phyloP scores from a whole-genome alignment of 2,329 filamentous ascomycete genomes.

The Aspergillus flavus region DNA sequence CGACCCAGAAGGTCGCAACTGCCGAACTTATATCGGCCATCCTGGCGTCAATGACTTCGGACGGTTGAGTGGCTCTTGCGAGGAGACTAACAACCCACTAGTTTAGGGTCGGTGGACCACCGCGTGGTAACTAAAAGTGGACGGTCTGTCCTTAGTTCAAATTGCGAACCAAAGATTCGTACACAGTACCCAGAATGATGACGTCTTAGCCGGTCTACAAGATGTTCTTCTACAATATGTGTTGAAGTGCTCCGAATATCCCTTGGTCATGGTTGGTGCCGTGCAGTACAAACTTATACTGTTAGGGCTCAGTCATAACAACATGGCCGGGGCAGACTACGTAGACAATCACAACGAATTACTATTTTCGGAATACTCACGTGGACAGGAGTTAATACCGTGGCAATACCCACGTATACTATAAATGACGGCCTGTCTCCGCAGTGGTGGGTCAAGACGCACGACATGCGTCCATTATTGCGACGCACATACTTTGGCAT shows the following conservation, averaged over 20 bases:
- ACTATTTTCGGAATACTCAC: neutral
- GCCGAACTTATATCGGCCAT: neutral
- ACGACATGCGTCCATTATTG: neutral
- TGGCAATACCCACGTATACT: neutral
- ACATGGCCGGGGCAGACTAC: neutral
- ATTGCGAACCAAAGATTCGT: neutral
- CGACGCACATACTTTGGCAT: conserved; percentile 2
- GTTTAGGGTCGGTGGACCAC: neutral
- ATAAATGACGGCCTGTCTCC: neutral
- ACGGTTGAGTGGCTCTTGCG: no score
- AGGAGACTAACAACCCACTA: neutral
- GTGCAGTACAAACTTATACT: no score
- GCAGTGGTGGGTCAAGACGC: neutral
- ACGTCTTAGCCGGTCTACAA: neutral
- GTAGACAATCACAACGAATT: neutral
- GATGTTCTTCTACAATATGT: neutral
- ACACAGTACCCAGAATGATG: neutral
- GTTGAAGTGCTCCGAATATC: neutral
- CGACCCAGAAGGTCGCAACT: neutral
- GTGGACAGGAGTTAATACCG: neutral
- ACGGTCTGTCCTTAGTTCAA: neutral
- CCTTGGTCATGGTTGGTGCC: neutral
- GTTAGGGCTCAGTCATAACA: neutral
- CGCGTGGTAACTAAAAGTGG: neutral
- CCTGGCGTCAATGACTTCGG: no score